phyloP scores from a whole-genome alignment of 768 basidiomycete genomes.

The Termitomyces heimii region DNA sequence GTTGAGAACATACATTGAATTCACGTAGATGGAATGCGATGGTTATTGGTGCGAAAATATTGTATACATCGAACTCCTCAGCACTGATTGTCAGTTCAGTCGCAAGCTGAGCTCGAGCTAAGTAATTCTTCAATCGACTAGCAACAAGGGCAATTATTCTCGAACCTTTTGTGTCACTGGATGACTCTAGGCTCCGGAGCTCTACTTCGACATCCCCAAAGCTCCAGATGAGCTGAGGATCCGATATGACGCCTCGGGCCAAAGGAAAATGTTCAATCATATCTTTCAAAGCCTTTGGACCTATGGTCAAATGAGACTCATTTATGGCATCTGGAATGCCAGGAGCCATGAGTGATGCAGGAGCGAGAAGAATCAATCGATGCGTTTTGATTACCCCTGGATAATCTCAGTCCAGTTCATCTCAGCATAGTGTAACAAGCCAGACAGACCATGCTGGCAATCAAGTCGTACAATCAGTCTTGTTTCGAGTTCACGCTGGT shows the following conservation, averaged over 20 bases:
- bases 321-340: constrained; percentile 49
- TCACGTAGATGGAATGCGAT: constrained; percentile 80
- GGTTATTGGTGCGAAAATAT: constrained; percentile 54
- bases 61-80: constrained; percentile 78
- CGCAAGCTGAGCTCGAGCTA: constrained; percentile 58
- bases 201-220: constrained; percentile 65
- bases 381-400: constrained; percentile 82
- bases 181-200: constrained; percentile 63
- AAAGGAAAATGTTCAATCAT: constrained; percentile 79
- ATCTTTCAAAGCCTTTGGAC: constrained; percentile 67
- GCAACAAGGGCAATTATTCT: not conserved
- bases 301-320: constrained; percentile 66
- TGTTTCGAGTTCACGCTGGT: constrained; percentile 61
- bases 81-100: constrained; percentile 74
- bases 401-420: not conserved
- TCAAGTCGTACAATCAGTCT: constrained; percentile 66
- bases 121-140: not conserved
- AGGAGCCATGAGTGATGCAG: constrained; percentile 58
- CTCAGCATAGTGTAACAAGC: not conserved
- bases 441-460: constrained; percentile 69
- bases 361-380: constrained; percentile 54
- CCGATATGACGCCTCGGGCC: constrained; percentile 54
- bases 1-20: constrained; percentile 56
- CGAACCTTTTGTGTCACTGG: constrained; percentile 59
- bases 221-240: constrained; percentile 80